Conservation (phyloP, 805 yeast species). For the Zygoascus tannicola region DNA sequence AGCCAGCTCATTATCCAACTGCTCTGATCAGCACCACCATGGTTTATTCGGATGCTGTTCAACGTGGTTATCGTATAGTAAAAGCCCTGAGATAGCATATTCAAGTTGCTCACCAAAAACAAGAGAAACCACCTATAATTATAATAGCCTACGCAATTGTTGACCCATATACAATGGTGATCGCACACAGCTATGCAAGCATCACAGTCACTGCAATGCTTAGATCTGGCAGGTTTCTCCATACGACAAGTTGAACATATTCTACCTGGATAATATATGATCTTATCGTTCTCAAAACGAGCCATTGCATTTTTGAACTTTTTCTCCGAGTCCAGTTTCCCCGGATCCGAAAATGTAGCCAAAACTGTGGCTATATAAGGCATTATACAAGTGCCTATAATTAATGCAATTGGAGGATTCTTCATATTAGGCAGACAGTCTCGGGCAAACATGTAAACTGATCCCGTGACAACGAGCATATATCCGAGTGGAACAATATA, state of each 20-base stretch:
- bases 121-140: constrained; percentile 54
- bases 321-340: constrained; percentile 21
- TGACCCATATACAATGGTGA: constrained; percentile 58
- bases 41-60: background rate
- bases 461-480: constrained; percentile 10
- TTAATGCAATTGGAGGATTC: constrained; percentile 6
- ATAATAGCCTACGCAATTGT: constrained; percentile 50
- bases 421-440: constrained; percentile 9
- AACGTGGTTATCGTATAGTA: constrained; percentile 19
- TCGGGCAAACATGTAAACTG: constrained; percentile 12
- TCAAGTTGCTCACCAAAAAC: constrained; percentile 43
- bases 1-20: background rate
- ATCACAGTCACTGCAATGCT: constrained; percentile 48
- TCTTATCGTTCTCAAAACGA: constrained; percentile 36
- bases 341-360: constrained; percentile 32
- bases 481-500: constrained; percentile 21
- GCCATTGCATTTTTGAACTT: constrained; percentile 21
- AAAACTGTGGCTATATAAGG: constrained; percentile 21
- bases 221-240: constrained; percentile 49
- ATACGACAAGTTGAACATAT: constrained; percentile 41
- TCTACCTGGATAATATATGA: constrained; percentile 42
- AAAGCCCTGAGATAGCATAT: constrained; percentile 39
- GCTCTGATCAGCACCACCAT: background rate
- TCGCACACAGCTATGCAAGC: constrained; percentile 41
- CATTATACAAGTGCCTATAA: constrained; percentile 16